Evolutionary conservation across 2,329 filamentous ascomycete genomes (phyloP).

Genomic region (Cladobotryum protrusum): DNA sequence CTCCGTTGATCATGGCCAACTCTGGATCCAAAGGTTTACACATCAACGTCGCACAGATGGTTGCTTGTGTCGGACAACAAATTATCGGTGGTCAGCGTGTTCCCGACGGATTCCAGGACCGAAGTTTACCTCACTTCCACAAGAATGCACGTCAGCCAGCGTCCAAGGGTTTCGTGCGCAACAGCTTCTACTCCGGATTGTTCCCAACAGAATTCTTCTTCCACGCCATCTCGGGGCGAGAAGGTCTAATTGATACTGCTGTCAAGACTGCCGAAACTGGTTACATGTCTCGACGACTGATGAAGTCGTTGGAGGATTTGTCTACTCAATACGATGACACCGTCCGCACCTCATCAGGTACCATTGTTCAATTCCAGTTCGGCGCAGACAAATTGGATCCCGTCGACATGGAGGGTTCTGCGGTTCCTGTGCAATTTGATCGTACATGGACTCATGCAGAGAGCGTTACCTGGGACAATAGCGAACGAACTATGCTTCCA

Average conservation of each 20-base stretch:
- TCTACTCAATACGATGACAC: constrained; percentile 93
- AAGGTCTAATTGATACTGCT: constrained; percentile 96
- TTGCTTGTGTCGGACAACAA: constrained; percentile 93
- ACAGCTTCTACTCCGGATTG: constrained; percentile 94
- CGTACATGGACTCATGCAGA: constrained; percentile 81
- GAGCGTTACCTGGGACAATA: constrained; percentile 71
- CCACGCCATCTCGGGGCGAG: constrained; percentile 96
- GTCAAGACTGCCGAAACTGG: constrained; percentile 98
- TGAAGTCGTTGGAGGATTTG: constrained; percentile 96
- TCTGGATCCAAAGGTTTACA: constrained; percentile 95
- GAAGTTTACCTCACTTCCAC: constrained; percentile 88
- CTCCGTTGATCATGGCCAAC: constrained; percentile 92
- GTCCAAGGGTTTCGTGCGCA: constrained; percentile 92
- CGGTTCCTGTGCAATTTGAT: constrained; percentile 85
- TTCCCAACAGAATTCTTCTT: constrained; percentile 92
- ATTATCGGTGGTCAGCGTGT: constrained; percentile 95
- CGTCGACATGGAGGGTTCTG: constrained; percentile 94
- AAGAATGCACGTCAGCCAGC: constrained; percentile 90
- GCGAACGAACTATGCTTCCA: constrained; percentile 66
- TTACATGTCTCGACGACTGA: constrained; percentile 96
- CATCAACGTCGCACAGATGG: constrained; percentile 99
- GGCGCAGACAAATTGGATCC: constrained; percentile 94
- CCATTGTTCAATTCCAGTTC: constrained; percentile 94
- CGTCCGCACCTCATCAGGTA: constrained; percentile 81
- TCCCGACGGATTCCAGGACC: constrained; percentile 91